Conservation (phyloP, 2,329 filamentous ascomycete genomes). For the Talaromyces verruculosus region DNA sequence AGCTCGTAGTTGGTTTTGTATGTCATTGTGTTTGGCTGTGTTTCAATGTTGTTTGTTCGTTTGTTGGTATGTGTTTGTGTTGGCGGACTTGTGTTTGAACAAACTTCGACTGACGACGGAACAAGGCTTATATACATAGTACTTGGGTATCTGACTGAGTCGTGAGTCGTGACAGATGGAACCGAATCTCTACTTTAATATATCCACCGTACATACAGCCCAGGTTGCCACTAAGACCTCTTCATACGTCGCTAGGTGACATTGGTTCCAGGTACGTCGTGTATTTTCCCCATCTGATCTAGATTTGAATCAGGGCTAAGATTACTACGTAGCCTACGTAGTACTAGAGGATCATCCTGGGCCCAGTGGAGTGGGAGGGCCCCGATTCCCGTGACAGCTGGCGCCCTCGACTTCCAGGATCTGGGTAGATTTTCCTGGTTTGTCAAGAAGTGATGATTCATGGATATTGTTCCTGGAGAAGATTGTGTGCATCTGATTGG, state of each 20-base stretch:
- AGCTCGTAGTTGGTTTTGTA: slow-evolving; percentile 45
- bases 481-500: neutral
- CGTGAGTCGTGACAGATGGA: neutral
- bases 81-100: neutral
- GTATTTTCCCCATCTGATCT: slow-evolving; percentile 14
- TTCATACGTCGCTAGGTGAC: neutral
- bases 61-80: neutral
- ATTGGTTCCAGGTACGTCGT: neutral
- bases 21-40: slow-evolving; percentile 29
- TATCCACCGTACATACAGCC: neutral
- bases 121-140: neutral
- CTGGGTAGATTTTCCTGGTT: neutral
- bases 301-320: slow-evolving; percentile 1
- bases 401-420: neutral
- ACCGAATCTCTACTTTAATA: neutral
- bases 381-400: neutral
- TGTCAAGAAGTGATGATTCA: neutral
- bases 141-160: neutral
- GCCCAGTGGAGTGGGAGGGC: slow-evolving; percentile 4
- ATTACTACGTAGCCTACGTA: no score
- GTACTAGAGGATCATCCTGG: neutral
- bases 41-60: neutral
- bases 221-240: neutral
- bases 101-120: neutral
- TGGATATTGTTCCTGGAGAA: neutral